Evolutionary conservation across 208 protist genomes (phyloP).

Genomic region (Crithidia brevicula): DNA sequence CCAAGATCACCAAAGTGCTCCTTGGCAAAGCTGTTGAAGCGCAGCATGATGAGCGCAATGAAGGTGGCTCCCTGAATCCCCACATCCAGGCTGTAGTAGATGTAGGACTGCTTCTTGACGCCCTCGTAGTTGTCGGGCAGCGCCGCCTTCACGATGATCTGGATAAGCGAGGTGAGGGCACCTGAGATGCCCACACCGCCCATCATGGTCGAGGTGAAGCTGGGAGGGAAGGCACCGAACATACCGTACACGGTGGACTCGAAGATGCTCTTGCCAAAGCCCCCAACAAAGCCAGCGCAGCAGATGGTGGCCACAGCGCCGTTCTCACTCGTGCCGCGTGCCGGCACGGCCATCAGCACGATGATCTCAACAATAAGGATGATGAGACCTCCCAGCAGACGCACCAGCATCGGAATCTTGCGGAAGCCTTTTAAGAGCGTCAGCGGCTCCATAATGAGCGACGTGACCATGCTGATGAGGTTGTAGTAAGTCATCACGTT

Average conservation of each 20-base stretch:
- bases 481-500: slow-evolving; percentile 78
- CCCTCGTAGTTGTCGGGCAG: slow-evolving; percentile 42
- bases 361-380: slow-evolving; percentile 59
- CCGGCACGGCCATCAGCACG: slow-evolving; percentile 60
- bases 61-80: slow-evolving; percentile 46
- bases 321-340: slow-evolving; percentile 29
- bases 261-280: slow-evolving; percentile 66
- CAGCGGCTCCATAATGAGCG: slow-evolving; percentile 52
- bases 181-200: slow-evolving; percentile 55
- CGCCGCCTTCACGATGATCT: slow-evolving; percentile 61
- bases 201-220: slow-evolving; percentile 73
- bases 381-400: slow-evolving; percentile 43
- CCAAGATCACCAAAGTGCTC: slow-evolving; percentile 36
- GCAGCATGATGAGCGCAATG: slow-evolving; percentile 40
- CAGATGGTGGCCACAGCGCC: slow-evolving; percentile 57
- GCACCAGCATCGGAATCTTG: slow-evolving; percentile 38
- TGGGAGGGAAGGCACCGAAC: slow-evolving; percentile 55
- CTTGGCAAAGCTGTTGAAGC: slow-evolving; percentile 51
- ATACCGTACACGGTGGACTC: slow-evolving; percentile 79
- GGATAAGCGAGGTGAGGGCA: slow-evolving; percentile 46
- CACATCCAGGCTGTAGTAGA: slow-evolving; percentile 65
- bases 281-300: slow-evolving; percentile 40
- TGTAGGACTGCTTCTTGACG: slow-evolving; percentile 42
- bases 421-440: slow-evolving; percentile 40
- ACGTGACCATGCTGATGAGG: slow-evolving; percentile 38